Evolutionary conservation across 2,329 filamentous ascomycete genomes (phyloP).

Genomic region (Ophiostoma tasmaniense): DNA sequence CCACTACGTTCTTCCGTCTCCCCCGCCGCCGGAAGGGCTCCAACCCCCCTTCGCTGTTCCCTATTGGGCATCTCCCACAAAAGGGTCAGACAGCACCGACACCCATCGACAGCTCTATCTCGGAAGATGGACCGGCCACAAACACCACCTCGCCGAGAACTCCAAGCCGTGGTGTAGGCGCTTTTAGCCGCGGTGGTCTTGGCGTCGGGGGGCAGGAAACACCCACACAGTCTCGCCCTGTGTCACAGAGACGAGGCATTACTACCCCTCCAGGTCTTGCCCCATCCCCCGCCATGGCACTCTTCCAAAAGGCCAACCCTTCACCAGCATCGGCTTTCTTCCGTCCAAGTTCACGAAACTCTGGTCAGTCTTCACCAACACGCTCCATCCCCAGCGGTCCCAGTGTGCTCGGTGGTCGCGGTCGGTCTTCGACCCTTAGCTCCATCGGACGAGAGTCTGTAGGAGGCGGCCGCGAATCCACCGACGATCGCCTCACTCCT

Average conservation of each 20-base stretch:
- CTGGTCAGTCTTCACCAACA: slow-evolving; percentile 60
- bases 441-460: slow-evolving; percentile 67
- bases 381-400: slow-evolving; percentile 23
- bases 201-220: slow-evolving; percentile 22
- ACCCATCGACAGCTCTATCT: slow-evolving; percentile 12
- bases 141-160: neutral
- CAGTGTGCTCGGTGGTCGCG: slow-evolving; percentile 33
- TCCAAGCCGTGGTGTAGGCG: slow-evolving; percentile 10
- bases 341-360: slow-evolving; percentile 39
- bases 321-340: slow-evolving; percentile 45
- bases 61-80: slow-evolving; percentile 67
- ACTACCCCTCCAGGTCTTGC: slow-evolving; percentile 26
- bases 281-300: slow-evolving; percentile 29
- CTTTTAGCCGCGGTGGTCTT: slow-evolving; percentile 12
- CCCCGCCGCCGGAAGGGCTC: slow-evolving; percentile 52
- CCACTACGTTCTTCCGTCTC: slow-evolving; percentile 71
- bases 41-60: slow-evolving; percentile 67
- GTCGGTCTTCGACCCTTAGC: slow-evolving; percentile 82
- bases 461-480: slow-evolving; percentile 56
- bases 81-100: slow-evolving; percentile 17
- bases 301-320: slow-evolving; percentile 29
- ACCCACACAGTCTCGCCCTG: slow-evolving; percentile 27
- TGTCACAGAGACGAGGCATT: slow-evolving; percentile 23
- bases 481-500: slow-evolving; percentile 60
- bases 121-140: slow-evolving; percentile 7